Evolutionary conservation across 2,329 filamentous ascomycete genomes (phyloP).

Genomic region (Fusarium sacchari): DNA sequence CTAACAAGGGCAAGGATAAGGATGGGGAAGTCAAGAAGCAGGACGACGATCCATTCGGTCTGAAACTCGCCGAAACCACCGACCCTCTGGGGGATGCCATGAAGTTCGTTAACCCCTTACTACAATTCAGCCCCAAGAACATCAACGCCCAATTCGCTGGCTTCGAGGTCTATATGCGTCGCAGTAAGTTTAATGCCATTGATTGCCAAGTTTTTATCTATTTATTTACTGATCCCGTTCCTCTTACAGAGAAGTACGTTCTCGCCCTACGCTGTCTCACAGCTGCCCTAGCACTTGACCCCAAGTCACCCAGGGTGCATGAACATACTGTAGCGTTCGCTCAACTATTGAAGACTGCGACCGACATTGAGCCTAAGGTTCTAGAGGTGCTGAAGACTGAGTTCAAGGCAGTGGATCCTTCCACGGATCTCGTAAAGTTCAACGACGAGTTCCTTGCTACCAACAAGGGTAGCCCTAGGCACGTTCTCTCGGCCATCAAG

Average conservation of each 20-base stretch:
- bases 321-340: constrained; percentile 78
- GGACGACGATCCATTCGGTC: constrained; percentile 87
- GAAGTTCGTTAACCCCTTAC: constrained; percentile 83
- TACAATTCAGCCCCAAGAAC: constrained; percentile 84
- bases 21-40: constrained; percentile 81
- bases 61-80: constrained; percentile 80
- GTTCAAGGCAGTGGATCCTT: constrained; percentile 69
- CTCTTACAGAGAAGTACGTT: constrained; percentile 77
- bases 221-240: background rate
- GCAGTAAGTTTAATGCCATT: constrained; percentile 68
- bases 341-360: constrained; percentile 65
- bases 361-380: constrained; percentile 70
- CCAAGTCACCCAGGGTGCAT: constrained; percentile 76
- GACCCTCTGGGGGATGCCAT: constrained; percentile 87
- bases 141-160: constrained; percentile 85
- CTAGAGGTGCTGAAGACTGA: constrained; percentile 75
- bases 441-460: constrained; percentile 73
- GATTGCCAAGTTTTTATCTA: no score
- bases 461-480: constrained; percentile 69
- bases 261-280: constrained; percentile 88
- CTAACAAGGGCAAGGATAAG: constrained; percentile 74
- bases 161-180: constrained; percentile 88
- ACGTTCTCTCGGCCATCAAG: constrained; percentile 72
- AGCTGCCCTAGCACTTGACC: constrained; percentile 74
- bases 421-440: constrained; percentile 67